These are phyloP conservation scores for Aspergillus ochraceoroseus DNA, from an alignment of 2,329 filamentous ascomycete genomes.

Conservation along the genomic window DNA sequence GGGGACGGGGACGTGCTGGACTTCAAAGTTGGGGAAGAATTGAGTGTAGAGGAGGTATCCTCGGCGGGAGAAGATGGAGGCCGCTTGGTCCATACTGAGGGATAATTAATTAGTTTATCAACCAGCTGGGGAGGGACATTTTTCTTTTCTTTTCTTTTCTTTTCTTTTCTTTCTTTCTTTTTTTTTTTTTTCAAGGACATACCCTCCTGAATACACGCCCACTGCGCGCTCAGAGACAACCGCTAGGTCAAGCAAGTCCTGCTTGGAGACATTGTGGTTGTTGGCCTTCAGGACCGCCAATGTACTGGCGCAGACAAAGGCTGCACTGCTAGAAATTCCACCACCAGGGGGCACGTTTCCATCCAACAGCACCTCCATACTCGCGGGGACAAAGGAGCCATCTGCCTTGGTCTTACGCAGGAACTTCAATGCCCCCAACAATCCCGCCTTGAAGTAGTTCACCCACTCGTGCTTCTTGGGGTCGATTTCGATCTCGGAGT, in stretches of 20 bases:
- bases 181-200: too few relatives aligned
- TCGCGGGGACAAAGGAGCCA: conserved; percentile 59
- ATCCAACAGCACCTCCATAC: conserved; percentile 85
- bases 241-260: conserved; percentile 82
- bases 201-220: conserved; percentile 94
- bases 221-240: conserved; percentile 92
- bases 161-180: too few relatives aligned
- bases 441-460: conserved; percentile 95
- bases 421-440: conserved; percentile 74
- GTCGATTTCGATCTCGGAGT: conserved; percentile 70
- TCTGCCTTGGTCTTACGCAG: conserved; percentile 62
- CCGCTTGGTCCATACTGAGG: conserved; percentile 87
- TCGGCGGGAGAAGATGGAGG: conserved; percentile 84
- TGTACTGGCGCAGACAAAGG: conserved; percentile 85
- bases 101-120: conserved; percentile 11
- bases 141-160: too few relatives aligned
- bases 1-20: conserved; percentile 75
- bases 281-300: conserved; percentile 85
- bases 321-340: conserved; percentile 87
- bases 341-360: conserved; percentile 89
- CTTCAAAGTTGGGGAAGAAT: conserved; percentile 74
- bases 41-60: conserved; percentile 85
- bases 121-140: too few relatives aligned
- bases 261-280: conserved; percentile 79
- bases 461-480: conserved; percentile 85